Percentiles rank a stretch among this genome's conserved stretches.
phyloP scores from a whole-genome alignment of 2,329 filamentous ascomycete species.

The Fusarium clavum region DNA sequence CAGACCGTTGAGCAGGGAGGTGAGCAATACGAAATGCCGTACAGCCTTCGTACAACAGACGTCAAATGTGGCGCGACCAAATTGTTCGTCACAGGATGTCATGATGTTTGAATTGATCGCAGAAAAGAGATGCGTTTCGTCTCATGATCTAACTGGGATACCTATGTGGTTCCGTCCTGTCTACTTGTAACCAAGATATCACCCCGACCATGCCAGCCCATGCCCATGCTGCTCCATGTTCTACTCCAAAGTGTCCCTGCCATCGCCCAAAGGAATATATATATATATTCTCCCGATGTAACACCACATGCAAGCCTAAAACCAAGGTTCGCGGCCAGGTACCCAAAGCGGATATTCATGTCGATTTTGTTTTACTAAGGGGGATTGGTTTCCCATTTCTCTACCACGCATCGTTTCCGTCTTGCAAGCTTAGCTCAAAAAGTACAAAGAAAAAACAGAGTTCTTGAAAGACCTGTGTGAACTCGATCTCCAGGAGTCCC shows the following conservation, averaged over 20 bases:
- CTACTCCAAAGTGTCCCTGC: conserved; percentile 18
- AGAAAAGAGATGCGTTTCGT: conserved; percentile 35
- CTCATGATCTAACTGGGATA: conserved; percentile 30
- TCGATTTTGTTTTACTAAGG: not conserved
- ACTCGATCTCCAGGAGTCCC: conserved; percentile 19
- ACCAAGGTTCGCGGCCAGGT: conserved; percentile 38
- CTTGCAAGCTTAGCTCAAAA: conserved; percentile 34
- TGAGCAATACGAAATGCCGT: conserved; percentile 40
- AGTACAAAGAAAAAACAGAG: conserved; percentile 39
- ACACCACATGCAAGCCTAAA: conserved; percentile 40
- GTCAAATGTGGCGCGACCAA: conserved; percentile 34
- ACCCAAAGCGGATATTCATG: conserved; percentile 26
- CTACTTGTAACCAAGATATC: conserved; percentile 23
- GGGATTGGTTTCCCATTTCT: conserved; percentile 1
- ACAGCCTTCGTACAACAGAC: conserved; percentile 39
- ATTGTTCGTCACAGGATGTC: not conserved
- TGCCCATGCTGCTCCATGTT: conserved; percentile 13
- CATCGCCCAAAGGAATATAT: conserved; percentile 7
- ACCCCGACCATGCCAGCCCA: conserved; percentile 1
- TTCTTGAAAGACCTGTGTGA: conserved; percentile 7
- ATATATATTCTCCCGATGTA: conserved; percentile 39
- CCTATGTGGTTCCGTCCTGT: conserved; percentile 7
- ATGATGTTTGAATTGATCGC: not conserved
- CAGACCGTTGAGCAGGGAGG: conserved; percentile 11
- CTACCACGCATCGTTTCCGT: conserved; percentile 19